Evolutionary conservation across 2,329 filamentous ascomycete species (phyloP).

Genomic region (Aspergillus sojae): DNA sequence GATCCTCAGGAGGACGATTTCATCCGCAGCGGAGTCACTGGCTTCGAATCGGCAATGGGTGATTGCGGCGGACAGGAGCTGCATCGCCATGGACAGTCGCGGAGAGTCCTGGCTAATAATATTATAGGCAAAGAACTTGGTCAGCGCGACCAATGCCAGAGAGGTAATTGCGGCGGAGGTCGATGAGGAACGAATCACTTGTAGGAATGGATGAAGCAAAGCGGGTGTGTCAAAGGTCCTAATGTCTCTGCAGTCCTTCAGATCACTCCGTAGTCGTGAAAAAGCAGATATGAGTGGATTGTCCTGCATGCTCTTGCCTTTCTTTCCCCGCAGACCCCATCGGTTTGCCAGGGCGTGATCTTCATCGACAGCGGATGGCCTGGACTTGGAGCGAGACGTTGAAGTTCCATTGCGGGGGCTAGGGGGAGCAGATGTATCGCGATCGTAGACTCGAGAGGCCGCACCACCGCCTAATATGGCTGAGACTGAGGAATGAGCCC

Average conservation of each 20-base stretch:
- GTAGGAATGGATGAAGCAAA: slow-evolving; percentile 88
- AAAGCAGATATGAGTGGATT: slow-evolving; percentile 96
- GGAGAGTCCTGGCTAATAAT: slow-evolving; percentile 83
- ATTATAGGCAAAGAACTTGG: slow-evolving; percentile 95
- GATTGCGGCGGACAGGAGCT: slow-evolving; percentile 88
- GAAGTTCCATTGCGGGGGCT: slow-evolving; percentile 33
- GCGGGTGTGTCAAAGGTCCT: slow-evolving; percentile 84
- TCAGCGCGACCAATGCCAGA: slow-evolving; percentile 86
- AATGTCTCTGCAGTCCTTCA: slow-evolving; percentile 89
- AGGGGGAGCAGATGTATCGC: slow-evolving; percentile 43
- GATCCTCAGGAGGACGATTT: slow-evolving; percentile 92
- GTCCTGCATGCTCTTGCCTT: slow-evolving; percentile 95
- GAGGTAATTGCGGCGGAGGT: slow-evolving; percentile 97
- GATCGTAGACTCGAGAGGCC: slow-evolving; percentile 50
- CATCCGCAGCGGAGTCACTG: slow-evolving; percentile 90
- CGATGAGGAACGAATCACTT: slow-evolving; percentile 94
- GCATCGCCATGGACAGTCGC: slow-evolving; percentile 89
- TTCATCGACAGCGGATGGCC: slow-evolving; percentile 37
- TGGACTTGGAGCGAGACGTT: slow-evolving; percentile 23
- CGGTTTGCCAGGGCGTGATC: slow-evolving; percentile 67
- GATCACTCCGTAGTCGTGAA: slow-evolving; percentile 81
- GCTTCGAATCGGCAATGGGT: slow-evolving; percentile 98
- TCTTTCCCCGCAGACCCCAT: slow-evolving; percentile 93
- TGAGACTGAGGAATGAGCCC: slow-evolving; percentile 92
- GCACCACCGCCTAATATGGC: slow-evolving; percentile 81